phyloP scores from a whole-genome alignment of 78 protist genomes.

The Guillardia theta region DNA sequence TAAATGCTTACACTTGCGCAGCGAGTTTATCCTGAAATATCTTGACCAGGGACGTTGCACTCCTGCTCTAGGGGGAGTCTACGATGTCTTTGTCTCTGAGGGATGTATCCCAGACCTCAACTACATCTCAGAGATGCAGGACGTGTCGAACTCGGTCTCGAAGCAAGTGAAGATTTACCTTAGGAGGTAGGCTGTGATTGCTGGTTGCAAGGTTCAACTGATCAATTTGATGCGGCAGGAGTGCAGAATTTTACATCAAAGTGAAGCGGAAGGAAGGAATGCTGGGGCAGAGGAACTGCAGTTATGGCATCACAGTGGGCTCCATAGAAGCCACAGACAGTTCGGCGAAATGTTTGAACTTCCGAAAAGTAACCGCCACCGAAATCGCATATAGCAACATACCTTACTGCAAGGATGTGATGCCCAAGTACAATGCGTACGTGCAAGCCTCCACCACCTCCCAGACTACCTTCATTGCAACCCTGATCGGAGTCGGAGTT shows the following conservation, averaged over 20 bases:
- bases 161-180: slow-evolving; percentile 25
- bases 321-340: background rate
- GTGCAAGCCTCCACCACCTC: background rate
- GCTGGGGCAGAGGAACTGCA: background rate
- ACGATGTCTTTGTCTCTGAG: background rate
- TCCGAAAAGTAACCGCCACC: background rate
- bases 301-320: background rate
- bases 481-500: background rate
- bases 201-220: background rate
- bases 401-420: background rate
- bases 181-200: background rate
- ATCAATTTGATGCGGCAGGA: background rate
- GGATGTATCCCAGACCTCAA: background rate
- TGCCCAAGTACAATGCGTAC: background rate
- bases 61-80: background rate
- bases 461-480: background rate
- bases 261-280: background rate
- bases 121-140: slow-evolving; percentile 8
- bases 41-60: background rate
- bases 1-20: background rate
- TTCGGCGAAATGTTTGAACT: background rate
- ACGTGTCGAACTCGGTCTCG: background rate
- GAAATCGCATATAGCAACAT: background rate
- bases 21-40: background rate
- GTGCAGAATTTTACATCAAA: background rate